Evolutionary conservation across 73 alveolate genomes (phyloP).

Genomic region (Paramecium bursaria): DNA sequence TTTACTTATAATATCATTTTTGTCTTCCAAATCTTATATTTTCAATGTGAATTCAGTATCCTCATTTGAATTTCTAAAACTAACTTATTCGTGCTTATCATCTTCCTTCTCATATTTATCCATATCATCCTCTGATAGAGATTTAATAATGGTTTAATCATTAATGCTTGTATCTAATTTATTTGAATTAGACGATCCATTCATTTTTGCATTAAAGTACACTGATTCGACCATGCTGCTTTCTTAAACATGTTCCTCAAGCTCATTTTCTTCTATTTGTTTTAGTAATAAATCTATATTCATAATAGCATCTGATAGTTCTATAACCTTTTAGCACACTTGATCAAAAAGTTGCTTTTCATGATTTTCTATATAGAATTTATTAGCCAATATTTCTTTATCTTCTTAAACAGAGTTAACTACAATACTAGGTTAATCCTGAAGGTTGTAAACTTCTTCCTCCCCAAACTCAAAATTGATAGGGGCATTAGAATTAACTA

Average conservation of each 20-base stretch:
- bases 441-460: not conserved
- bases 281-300: conserved; percentile 11
- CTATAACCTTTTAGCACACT: conserved; percentile 1
- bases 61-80: too few species aligned
- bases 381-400: too few species aligned
- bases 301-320: conserved; percentile 17
- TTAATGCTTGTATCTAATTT: not conserved
- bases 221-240: not conserved
- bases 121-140: too few species aligned
- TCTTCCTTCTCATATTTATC: too few species aligned
- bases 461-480: conserved; percentile 22
- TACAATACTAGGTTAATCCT: not conserved
- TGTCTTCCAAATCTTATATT: too few species aligned
- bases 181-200: conserved; percentile 4
- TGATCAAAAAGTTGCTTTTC: not conserved
- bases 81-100: too few species aligned
- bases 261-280: conserved; percentile 12
- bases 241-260: not conserved
- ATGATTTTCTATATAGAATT: conserved; percentile 21
- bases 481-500: conserved; percentile 16
- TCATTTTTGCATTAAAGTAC: not conserved
- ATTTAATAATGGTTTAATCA: conserved; percentile 8
- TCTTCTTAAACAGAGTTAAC: conserved; percentile 37
- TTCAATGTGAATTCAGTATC: too few species aligned
- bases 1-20: too few species aligned